Base-by-base conservation (phyloP, 1,139 yeast genomes). In the Geotrichum fermentans region DNA sequence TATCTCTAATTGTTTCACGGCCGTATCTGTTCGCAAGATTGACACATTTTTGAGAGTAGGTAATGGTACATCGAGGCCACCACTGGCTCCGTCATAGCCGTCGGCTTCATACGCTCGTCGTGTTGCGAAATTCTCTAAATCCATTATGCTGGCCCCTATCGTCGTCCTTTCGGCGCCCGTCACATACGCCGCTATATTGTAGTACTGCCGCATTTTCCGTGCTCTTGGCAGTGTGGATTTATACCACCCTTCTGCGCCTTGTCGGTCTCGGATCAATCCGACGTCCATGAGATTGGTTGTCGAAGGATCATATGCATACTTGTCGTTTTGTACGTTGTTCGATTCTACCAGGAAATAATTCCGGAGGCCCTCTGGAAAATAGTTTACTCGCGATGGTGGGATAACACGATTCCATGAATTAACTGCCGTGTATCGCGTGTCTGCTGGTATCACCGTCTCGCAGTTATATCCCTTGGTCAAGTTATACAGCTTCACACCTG, bases 121-220 rank as follows among this genome's bases (percentile, higher is more conserved):
- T 16, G 21, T 11, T 7, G 47, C 3, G 36, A 30, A n/a, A 33
- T 18, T 30, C 4, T 37, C 21, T 4, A 36, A 21, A 14, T 26
- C 30, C 8, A 43, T 37, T 21, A 44, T 18, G 16, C 43, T 38
- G 10, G 51, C 50, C 3, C 45, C 51, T 17, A 48, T 24, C 7
- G 51, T 44, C n/a, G 47, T 48, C 5, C 38, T 33, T 17, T 48
- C 51, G 17, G 24, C 32, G 21, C 51, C 47, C 8, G 51, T 48
- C 11, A 43, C 47, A 24, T 43, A 48, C 17, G 50, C 50, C n/a
- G 30, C 42, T 8, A 46, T 40, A 35, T 30, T 46, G 18, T 40
- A 18, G 32, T 24, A 43, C 26, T 43, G 40, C 8, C 6, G 18
- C 4, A 13, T 26, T 18, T 18, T 21, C 21, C 11, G 16, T 13